Base-by-base conservation (phyloP, 805 yeast genomes). In the Saccharomycopsis sp. region DNA sequence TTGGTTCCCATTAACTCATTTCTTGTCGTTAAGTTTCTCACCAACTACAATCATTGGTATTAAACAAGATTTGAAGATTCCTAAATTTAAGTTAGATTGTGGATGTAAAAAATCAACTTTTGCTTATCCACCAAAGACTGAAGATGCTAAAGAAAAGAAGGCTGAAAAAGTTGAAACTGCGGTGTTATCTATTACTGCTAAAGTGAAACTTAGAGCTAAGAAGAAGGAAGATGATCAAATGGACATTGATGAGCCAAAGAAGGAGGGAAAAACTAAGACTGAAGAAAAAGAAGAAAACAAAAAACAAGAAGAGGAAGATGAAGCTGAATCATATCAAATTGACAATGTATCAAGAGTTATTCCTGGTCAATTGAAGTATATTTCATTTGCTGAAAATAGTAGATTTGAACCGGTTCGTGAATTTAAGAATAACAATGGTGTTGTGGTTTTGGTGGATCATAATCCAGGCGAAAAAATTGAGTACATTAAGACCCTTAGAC, bases 1-100 rank as follows among this genome's bases (percentile, higher is more conserved):
- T 65, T 93, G 98, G 98, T 93, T 81, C 78, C 98, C 98, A 48
- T 73, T 89, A 47, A 78, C 97, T 1, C 97, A 93, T 65, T 93
- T 93, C 68, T 68, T 93, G 56, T 81, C 94, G 16, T 74, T 93
- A 54, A 86, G 97, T 28, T 89, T 89, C 65, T 76, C 93, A 6
- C 96, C 98, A 43, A 93, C 97, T 2, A 78, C 94, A 4, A 75
- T 90, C 17, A 79, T 86, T 54, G 96, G 96, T 53, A 85, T 93
- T 9, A 79, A 81, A 46, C 82, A 76, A 50, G 95, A 89, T 62
- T 73, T 90, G 62, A 81, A 81, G 61, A 81, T 86, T 50, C 97
- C 98, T 24, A 76, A 85, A 58, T 80, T 93, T 58, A 77, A 79
- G 37, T 68, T 93, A 48, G 77, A 80, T 52, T 87, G 95, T 61